Conservation (phyloP, 2,329 filamentous ascomycete species). For the Apiospora marii region DNA sequence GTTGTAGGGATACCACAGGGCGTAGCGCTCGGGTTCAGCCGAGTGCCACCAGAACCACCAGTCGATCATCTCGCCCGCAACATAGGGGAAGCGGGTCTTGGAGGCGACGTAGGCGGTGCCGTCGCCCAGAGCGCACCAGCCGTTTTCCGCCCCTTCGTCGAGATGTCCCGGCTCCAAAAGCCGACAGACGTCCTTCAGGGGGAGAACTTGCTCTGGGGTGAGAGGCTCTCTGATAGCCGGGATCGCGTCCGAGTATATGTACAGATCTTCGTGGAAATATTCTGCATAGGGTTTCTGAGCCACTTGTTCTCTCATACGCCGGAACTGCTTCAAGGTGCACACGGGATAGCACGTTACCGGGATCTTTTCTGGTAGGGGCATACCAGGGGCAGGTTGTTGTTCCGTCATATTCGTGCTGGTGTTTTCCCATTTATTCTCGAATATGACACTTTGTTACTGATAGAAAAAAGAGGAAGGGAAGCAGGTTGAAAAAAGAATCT, state of each 20-base stretch:
- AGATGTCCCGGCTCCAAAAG: constrained; percentile 29
- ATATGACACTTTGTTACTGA: not conserved
- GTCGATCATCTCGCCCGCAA: constrained; percentile 31
- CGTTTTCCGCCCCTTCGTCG: constrained; percentile 27
- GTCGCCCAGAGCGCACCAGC: constrained; percentile 29
- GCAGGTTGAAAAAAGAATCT: no score
- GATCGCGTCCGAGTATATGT: constrained; percentile 28
- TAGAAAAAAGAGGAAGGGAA: no score
- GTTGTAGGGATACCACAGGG: constrained; percentile 31
- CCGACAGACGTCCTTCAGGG: constrained; percentile 21
- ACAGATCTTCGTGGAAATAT: constrained; percentile 27
- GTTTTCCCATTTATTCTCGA: not conserved
- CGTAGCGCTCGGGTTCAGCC: constrained; percentile 31
- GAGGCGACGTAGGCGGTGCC: constrained; percentile 31
- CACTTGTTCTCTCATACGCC: constrained; percentile 24
- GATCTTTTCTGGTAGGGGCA: not conserved
- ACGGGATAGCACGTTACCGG: constrained; percentile 31
- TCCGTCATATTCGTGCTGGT: not conserved
- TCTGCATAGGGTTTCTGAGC: constrained; percentile 29
- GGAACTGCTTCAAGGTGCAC: constrained; percentile 25
- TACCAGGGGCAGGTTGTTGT: not conserved
- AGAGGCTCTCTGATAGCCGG: constrained; percentile 28
- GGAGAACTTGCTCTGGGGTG: constrained; percentile 25
- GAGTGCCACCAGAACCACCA: constrained; percentile 36
- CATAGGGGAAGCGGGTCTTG: constrained; percentile 27